Base-by-base conservation (phyloP, 2,329 filamentous ascomycete genomes). In the Fusarium musae region DNA sequence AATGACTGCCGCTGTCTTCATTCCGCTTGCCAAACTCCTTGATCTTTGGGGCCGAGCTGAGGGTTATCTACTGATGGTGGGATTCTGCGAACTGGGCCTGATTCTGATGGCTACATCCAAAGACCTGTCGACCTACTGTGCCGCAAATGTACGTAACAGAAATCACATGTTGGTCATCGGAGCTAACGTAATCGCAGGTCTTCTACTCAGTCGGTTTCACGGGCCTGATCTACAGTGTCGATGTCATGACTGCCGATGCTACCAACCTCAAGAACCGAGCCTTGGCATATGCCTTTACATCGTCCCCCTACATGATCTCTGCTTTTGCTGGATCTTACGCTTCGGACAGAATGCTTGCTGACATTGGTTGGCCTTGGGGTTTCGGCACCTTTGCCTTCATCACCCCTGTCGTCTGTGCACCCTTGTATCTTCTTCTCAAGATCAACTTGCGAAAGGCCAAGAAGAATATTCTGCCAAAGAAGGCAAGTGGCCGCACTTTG, bases 321-420 rank as follows among this genome's bases (percentile, higher is more conserved):
- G 81, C 83, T 0, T 85, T 83, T 64, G 81, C 81, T 3, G 83
- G 83, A 1, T 76, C 81, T 0, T 80, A 79, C 56, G 75, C 80
- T 2, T 78, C 82, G 0, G 77, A 81, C 28, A 74, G 47, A 0
- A 78, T 82, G 43, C 71, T 79, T 1, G 36, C 57, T 4, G 61
- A 80, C 2, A 66, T 80, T 11, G 79, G 66, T 47, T 83, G 80
- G 82, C 72, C 80, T 0, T 84, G 82, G 82, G 81, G 78, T 1
- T 91, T 90, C 69, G 90, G 89, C n/a, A 85, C 85, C 70, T 92
- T 90, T 78, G 85, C 87, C 23, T 89, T 92, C 72, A 85, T 91
- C 59, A 76, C 90, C 19, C 90, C 90, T 1, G 81, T 87, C 19
- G 85, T 82, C 9, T 47, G 86, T 81, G 53, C 82, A 6, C 91